Base-by-base conservation (phyloP, 2,329 filamentous ascomycete genomes). In the Trichoderma aggressivum region DNA sequence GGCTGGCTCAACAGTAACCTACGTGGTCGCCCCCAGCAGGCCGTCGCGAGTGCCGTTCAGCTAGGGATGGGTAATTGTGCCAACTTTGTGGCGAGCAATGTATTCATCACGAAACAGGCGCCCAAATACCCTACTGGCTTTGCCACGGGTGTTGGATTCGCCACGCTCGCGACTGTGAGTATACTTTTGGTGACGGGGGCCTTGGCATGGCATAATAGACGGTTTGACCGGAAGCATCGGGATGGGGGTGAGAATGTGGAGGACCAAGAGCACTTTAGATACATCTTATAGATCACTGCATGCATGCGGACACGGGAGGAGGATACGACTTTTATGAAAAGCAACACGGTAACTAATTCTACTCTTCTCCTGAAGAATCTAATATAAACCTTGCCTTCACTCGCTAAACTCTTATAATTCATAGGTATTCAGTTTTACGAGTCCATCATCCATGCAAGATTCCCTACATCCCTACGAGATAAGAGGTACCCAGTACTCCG, bases 1-100 rank as follows among this genome's bases (percentile, higher is more conserved):
- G 60, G 60, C 26, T 63, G 60, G 60, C 60, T 63, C 16, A 63
- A 47, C 36, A 63, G 60, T 26, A 63, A 63, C 26, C 36, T 63
- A 21, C 60, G 60, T 11, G 60, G 60, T 21, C 60, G 60, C 18
- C 60, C 60, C 3, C 60, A 63, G 60, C 60, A 63, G 60, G 60
- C 60, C 2, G 28, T 63, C 21, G 60, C 60, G 18, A 63, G 60
- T 18, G 60, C 60, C 21, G 60, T 63, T 50, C 60, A 63, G 36
- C 36, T 63, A 10, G 60, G 60, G 7, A 63, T 63, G 16, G 60
- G 60, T 7, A 63, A 63, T 7, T 63, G 60, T 14, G 60, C 60
- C 10, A 63, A 63, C 11, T 63, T 63, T 8, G 60, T 63, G 18
- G 60, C 60, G 36, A 63, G 60, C 26, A 63, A 63, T 21, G 60